These are phyloP conservation scores for Musa acuminata DNA, from an alignment of 176 grass and related monocot genomes.

Conservation along the genomic window DNA sequence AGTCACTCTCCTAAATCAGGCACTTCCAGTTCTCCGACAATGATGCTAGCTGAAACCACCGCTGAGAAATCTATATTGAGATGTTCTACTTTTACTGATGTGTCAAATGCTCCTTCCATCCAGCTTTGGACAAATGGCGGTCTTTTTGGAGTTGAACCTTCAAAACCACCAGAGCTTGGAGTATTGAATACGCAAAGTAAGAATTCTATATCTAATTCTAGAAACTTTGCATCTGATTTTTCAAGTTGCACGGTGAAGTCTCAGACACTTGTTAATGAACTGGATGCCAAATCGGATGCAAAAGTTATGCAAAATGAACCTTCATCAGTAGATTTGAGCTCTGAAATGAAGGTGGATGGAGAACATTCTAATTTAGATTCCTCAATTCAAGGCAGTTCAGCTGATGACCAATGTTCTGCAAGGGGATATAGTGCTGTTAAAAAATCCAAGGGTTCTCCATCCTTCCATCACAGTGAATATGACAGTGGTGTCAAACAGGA, in stretches of 20 bases:
- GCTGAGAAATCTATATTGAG: slow-evolving; percentile 18
- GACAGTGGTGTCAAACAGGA: slow-evolving; percentile 37
- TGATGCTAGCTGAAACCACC: slow-evolving; percentile 3
- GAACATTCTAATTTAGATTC: slow-evolving; percentile 25
- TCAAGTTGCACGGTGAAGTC: slow-evolving; percentile 13
- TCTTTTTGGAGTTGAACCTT: slow-evolving; percentile 93
- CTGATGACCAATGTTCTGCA: slow-evolving; percentile 25
- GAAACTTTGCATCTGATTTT: slow-evolving; percentile 14
- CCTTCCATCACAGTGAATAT: slow-evolving; percentile 18
- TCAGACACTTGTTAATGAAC: neutral
- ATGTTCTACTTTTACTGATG: slow-evolving; percentile 26
- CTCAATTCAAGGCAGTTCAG: slow-evolving; percentile 19
- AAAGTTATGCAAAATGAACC: slow-evolving; percentile 27
- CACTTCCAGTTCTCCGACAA: slow-evolving; percentile 19
- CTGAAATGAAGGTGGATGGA: slow-evolving; percentile 34
- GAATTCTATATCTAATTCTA: slow-evolving; percentile 29
- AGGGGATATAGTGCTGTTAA: slow-evolving; percentile 25
- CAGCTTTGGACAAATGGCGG: slow-evolving; percentile 98
- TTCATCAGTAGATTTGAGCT: slow-evolving; percentile 22
- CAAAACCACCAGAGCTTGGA: slow-evolving; percentile 75
- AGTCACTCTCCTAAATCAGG: slow-evolving; percentile 19
- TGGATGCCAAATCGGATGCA: slow-evolving; percentile 16
- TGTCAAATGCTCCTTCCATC: slow-evolving; percentile 40
- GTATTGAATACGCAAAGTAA: slow-evolving; percentile 33
- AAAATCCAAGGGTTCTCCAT: slow-evolving; percentile 31